Evolutionary conservation across 1,284 basidiomycete species (phyloP).

Genomic region (Leccinum ponderosum): DNA sequence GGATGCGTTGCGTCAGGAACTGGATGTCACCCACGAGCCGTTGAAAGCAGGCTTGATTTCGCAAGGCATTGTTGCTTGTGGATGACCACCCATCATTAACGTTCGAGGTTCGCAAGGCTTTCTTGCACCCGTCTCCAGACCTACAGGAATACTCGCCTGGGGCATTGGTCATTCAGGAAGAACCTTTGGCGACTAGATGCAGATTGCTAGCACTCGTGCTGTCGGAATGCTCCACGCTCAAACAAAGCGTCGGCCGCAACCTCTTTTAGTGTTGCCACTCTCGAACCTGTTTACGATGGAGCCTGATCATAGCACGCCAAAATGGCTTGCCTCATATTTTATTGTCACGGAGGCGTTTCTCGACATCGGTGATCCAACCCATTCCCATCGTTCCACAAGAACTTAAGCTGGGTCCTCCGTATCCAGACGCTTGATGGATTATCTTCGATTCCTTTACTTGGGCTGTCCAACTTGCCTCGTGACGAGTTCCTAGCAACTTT

Average conservation of each 20-base stretch:
- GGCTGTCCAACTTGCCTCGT: too few relatives aligned
- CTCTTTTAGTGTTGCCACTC: conserved; percentile 66
- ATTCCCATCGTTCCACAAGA: conserved; percentile 47
- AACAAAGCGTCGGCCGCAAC: conserved; percentile 47
- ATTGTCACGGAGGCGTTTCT: conserved; percentile 78
- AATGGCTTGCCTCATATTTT: conserved; percentile 67
- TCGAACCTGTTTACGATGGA: conserved; percentile 50
- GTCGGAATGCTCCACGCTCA: conserved; percentile 67
- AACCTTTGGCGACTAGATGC: conserved; percentile 78
- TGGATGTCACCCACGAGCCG: conserved; percentile 68
- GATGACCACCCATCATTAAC: conserved; percentile 88
- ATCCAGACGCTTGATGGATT: conserved; percentile 53
- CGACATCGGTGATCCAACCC: conserved; percentile 71
- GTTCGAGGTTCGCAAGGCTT: conserved; percentile 85
- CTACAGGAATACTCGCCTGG: conserved; percentile 66
- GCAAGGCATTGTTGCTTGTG: conserved; percentile 74
- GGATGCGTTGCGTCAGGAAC: conserved; percentile 63
- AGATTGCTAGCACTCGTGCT: conserved; percentile 85
- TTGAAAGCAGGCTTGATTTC: conserved; percentile 63
- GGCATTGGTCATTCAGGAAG: conserved; percentile 67
- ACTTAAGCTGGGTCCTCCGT: conserved; percentile 59
- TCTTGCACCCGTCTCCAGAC: conserved; percentile 61
- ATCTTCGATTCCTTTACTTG: too few relatives aligned
- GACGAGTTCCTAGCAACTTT: too few relatives aligned
- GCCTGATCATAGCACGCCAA: conserved; percentile 54